A percentile compares a stretch with the other conserved stretches of the same genome.
These are phyloP conservation scores for Cenchrus purpureus DNA, from an alignment of 176 grass and related monocot species.

Conservation along the genomic window DNA sequence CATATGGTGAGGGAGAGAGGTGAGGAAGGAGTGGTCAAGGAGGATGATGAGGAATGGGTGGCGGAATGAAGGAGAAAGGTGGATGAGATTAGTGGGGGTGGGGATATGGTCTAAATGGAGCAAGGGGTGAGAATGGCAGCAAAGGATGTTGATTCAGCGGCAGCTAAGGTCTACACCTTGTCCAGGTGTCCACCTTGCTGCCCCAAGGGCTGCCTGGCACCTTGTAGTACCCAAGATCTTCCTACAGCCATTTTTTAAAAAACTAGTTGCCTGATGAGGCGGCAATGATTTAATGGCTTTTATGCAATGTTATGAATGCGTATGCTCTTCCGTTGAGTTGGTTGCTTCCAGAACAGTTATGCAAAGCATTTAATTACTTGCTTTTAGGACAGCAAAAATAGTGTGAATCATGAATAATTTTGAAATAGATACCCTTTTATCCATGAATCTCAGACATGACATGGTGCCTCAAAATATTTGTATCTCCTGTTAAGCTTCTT, in stretches of 20 bases:
- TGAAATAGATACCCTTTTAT: neutral
- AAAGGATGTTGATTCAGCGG: neutral
- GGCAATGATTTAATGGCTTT: neutral
- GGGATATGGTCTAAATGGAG: neutral
- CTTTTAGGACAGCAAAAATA: neutral
- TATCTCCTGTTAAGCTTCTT: neutral
- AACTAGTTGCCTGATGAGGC: neutral
- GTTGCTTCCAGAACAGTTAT: neutral
- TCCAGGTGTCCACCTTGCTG: neutral
- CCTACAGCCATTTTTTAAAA: neutral
- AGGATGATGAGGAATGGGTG: neutral
- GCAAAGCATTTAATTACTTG: neutral
- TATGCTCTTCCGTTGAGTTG: no score
- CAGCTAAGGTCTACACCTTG: neutral
- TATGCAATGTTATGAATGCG: neutral
- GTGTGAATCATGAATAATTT: conserved; percentile 1
- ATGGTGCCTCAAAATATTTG: neutral
- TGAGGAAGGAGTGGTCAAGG: neutral
- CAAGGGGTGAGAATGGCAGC: neutral
- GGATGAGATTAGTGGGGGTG: no score
- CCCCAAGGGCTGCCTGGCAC: neutral
- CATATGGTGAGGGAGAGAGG: neutral
- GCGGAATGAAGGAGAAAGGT: neutral
- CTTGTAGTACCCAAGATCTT: neutral
- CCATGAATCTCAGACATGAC: neutral